Evolutionary conservation across 805 yeast species (phyloP), one percentile per base, ranked within the genome.

Genomic region (Suhomyces xylopsoci): DNA sequence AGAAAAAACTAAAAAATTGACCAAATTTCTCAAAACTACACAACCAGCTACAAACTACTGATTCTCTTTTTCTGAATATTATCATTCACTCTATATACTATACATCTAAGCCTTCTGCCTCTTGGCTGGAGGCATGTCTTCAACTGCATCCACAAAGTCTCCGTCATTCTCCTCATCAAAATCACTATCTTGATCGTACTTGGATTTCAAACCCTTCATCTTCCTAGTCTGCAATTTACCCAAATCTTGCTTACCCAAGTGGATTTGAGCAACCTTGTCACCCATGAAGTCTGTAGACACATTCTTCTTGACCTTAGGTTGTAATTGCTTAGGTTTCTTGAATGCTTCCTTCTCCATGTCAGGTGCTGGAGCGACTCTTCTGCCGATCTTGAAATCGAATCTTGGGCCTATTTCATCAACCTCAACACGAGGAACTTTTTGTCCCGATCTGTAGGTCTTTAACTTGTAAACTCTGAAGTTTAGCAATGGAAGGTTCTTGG

Each of bases 401-500:
- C 99, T 82, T 55, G 99, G 99, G 0, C 99, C 99, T 56, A 90
- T 86, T 70, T 94, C 99, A 51, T 88, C 94, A 43, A 94, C 77
- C 74, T 94, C 98, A 22, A 94, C 92, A 67, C 99, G 81, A 52
- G 99, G 98, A 51, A 90, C 78, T 67, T 89, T 91, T 65, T 93
- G 96, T 48, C 87, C 92, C 56, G 93, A 84, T 66, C 80, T 84
- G 69, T 72, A 87, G 5, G 98, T 84, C 68, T 87, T 89, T 62
- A 94, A 74, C 63, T 87, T 83, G 70, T 93, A 94, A 28, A 91
- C 97, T 73, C 99, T 83, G 81, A 94, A 93, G 64, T 90, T 81
- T 47, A 94, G 87, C 49, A 80, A 70, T 15, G 99, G 97, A 58
- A 92, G 78, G 42, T 82, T 79, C 55, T 79, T 79, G 52, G 85